Evolutionary conservation across 805 yeast species (phyloP), one percentile per base, ranked within the genome.

Genomic region (Suhomyces sp.): DNA sequence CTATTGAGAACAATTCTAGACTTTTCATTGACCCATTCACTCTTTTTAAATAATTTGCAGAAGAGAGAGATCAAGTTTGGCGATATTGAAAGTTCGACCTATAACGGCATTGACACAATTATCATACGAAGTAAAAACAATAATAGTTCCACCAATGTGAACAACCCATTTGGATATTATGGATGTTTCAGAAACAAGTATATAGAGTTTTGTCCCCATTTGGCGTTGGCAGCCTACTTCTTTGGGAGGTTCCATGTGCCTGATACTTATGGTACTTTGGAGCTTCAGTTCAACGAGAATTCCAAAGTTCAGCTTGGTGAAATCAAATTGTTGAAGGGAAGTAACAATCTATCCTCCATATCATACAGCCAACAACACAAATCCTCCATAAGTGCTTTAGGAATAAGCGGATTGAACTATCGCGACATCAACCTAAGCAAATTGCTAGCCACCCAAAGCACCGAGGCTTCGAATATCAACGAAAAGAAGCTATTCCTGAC

Each of bases 181-280:
- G 70, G 64, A 1, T 59, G 67, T 49, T 53, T 67, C 29, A 51
- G 71, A 41, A 57, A 62, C 47, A 60, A 55, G 49, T 48, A 60
- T 53, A 60, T 67, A 13, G 69, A 68, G 52, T 54, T 58, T 22
- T 69, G 73, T 51, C 66, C 66, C 6, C 68, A 62, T 44, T 60
- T 64, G 6, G 63, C 67, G 2, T 48, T 69, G n/a, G 57, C 70
- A 4, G 54, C 61, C 9, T 69, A 69, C 49, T 58, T 69, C 23
- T 69, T 69, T 45, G 54, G 61, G 23, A 47, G 72, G 27, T 66
- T 67, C 44, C 73, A 69, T 49, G 55, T 69, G 5, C 62, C 66
- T 2, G 70, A 67, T 49, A 62, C 60, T 35, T 58, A 57, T 46
- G 69, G 65, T 38, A 48, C 60, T 5, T 35, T 60, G 12, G 69